Conservation (phyloP, 2,329 filamentous ascomycete species). For the Talaromyces sp. region DNA sequence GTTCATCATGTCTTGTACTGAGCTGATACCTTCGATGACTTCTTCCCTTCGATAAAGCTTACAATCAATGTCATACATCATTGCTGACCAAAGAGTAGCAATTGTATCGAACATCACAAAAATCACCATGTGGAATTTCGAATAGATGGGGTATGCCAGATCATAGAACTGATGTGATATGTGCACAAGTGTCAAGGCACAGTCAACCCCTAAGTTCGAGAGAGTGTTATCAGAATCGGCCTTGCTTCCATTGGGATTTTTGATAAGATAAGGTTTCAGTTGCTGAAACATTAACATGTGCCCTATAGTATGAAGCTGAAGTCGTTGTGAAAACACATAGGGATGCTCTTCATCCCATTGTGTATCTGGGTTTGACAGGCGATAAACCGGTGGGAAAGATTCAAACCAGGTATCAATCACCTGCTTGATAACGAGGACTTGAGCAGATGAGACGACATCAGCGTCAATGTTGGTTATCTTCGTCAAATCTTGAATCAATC, state of each 20-base stretch:
- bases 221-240: not conserved
- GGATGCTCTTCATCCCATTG: conserved; percentile 35
- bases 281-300: conserved; percentile 44
- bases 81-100: conserved; percentile 46
- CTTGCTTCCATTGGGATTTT: conserved; percentile 4
- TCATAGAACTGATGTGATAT: conserved; percentile 39
- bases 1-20: conserved; percentile 30
- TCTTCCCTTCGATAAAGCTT: conserved; percentile 37
- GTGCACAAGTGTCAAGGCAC: conserved; percentile 39
- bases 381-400: conserved; percentile 38
- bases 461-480: conserved; percentile 13
- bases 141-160: conserved; percentile 35
- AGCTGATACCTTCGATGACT: conserved; percentile 35
- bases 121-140: conserved; percentile 45
- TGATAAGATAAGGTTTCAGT: conserved; percentile 43
- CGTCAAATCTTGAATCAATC: conserved; percentile 29
- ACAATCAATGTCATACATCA: conserved; percentile 45
- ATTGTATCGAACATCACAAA: conserved; percentile 50
- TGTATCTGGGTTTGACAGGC: conserved; percentile 35
- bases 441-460: conserved; percentile 7
- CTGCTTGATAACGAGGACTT: conserved; percentile 24
- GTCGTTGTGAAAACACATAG: conserved; percentile 44
- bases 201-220: conserved; percentile 31
- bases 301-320: conserved; percentile 40
- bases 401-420: conserved; percentile 40